Conservation (phyloP, 1,284 basidiomycete species). For the Boletus albobrunnescens region DNA sequence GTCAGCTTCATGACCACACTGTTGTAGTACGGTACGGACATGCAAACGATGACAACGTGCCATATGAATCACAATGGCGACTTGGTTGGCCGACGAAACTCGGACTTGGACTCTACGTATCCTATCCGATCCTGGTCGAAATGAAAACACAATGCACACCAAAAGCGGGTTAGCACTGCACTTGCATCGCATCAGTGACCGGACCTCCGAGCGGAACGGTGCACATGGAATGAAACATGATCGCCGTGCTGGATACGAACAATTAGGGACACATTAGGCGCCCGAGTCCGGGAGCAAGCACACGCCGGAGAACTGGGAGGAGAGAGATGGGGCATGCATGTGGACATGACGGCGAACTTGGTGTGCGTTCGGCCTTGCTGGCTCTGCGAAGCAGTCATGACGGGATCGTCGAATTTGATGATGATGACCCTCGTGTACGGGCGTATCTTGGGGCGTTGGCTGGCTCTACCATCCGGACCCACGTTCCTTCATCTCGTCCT, state of each 20-base stretch:
- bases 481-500: constrained; percentile 2
- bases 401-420: neutral
- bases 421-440: constrained; percentile 9
- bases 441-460: neutral
- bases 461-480: neutral
- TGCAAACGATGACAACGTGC: no score
- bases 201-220: neutral
- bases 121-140: no score
- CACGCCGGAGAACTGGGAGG: neutral
- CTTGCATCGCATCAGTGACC: no score
- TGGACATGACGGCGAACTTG: neutral
- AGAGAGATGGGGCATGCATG: no score
- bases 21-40: no score
- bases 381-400: no score
- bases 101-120: no score
- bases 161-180: constrained; percentile 4
- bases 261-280: neutral
- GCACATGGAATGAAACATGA: constrained; percentile 3
- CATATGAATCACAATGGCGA: no score
- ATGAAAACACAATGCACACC: neutral
- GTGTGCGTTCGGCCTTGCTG: neutral
- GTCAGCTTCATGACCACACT: no score
- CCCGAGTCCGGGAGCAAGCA: neutral
- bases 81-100: no score
- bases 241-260: constrained; percentile 10